Evolutionary conservation across 345 rosid genomes (phyloP).

Genomic region (Arabidopsis arenosa): DNA sequence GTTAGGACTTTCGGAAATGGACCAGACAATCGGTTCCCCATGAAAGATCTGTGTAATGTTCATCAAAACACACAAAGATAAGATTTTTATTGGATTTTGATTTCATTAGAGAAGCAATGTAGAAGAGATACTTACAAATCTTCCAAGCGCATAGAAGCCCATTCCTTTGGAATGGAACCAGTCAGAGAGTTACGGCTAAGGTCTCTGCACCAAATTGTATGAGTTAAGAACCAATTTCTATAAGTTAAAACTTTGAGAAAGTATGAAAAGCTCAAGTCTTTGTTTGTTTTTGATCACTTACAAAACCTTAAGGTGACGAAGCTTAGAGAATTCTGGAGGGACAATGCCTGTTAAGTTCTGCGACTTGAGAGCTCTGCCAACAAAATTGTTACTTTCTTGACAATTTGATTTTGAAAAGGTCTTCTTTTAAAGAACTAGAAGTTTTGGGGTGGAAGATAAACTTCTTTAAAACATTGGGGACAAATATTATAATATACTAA

Average conservation of each 20-base stretch:
- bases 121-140: slow-evolving; percentile 54
- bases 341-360: slow-evolving; percentile 71
- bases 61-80: slow-evolving; percentile 27
- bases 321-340: slow-evolving; percentile 76
- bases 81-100: background rate
- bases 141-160: slow-evolving; percentile 72
- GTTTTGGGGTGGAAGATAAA: too few relatives aligned
- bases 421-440: background rate
- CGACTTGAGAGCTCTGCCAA: slow-evolving; percentile 57
- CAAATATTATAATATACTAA: too few relatives aligned
- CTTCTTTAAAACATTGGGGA: too few relatives aligned
- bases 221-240: background rate
- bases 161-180: slow-evolving; percentile 79
- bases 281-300: slow-evolving; percentile 47
- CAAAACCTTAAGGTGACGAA: slow-evolving; percentile 69
- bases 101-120: background rate
- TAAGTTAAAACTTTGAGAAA: background rate
- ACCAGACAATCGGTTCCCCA: slow-evolving; percentile 89
- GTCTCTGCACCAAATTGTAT: slow-evolving; percentile 57
- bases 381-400: background rate
- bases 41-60: slow-evolving; percentile 58
- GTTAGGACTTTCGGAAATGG: slow-evolving; percentile 79
- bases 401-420: background rate
- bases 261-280: slow-evolving; percentile 17
- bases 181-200: slow-evolving; percentile 76